Evolutionary conservation across 2,329 filamentous ascomycete genomes (phyloP).

Genomic region (Mycosphaerelloides madeirae): DNA sequence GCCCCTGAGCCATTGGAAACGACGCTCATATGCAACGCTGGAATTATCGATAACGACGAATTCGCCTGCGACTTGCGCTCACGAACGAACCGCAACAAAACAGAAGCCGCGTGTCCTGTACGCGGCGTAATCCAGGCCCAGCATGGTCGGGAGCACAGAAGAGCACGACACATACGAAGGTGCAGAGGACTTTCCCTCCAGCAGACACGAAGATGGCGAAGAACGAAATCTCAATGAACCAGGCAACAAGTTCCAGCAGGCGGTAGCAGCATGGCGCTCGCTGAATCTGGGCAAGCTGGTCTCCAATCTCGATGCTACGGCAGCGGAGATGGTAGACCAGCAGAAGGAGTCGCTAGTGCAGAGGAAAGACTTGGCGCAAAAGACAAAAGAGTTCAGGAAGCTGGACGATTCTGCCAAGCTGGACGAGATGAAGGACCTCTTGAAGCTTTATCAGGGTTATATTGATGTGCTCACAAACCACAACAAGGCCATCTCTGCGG

Average conservation of each 20-base stretch:
- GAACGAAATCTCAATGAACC: slow-evolving; percentile 40
- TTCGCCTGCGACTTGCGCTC: no score
- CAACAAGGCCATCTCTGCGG: slow-evolving; percentile 87
- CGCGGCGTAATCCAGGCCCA: neutral
- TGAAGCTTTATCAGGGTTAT: slow-evolving; percentile 91
- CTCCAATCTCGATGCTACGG: slow-evolving; percentile 80
- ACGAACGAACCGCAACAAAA: no score
- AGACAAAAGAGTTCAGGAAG: slow-evolving; percentile 97
- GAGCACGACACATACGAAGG: slow-evolving; percentile 27
- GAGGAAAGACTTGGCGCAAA: slow-evolving; percentile 94
- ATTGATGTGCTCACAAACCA: slow-evolving; percentile 96
- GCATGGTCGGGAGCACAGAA: slow-evolving; percentile 20
- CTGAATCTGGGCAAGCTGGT: slow-evolving; percentile 83
- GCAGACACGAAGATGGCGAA: slow-evolving; percentile 5
- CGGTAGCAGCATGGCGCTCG: slow-evolving; percentile 91
- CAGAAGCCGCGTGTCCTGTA: no score
- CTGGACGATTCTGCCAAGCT: slow-evolving; percentile 85
- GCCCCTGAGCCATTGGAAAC: no score
- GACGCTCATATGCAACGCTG: no score
- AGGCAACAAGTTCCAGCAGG: slow-evolving; percentile 92
- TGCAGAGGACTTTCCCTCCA: slow-evolving; percentile 18
- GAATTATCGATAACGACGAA: no score
- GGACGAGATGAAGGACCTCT: slow-evolving; percentile 76
- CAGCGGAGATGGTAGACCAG: slow-evolving; percentile 89
- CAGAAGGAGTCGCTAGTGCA: slow-evolving; percentile 95